Evolutionary conservation across 495 filamentous ascomycete genomes (phyloP).

Genomic region (Beverwykella pulmonaria): DNA sequence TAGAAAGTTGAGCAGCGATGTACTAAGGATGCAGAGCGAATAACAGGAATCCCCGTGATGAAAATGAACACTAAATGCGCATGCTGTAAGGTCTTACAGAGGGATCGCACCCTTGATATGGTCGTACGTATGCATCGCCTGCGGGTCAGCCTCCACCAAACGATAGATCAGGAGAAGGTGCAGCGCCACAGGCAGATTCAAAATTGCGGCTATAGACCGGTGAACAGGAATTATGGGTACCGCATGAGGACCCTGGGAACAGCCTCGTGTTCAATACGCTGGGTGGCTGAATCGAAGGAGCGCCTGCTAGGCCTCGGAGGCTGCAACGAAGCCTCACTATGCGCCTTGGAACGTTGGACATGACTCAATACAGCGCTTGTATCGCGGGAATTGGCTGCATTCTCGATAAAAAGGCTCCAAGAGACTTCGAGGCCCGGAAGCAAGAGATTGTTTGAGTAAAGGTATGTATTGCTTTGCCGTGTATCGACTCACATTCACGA

Average conservation of each 20-base stretch:
- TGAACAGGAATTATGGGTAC: conserved; percentile 16
- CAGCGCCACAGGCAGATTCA: conserved; percentile 1
- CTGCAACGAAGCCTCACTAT: background rate
- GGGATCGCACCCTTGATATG: conserved; percentile 12
- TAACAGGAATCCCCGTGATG: background rate
- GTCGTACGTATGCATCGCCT: background rate
- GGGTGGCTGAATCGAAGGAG: background rate
- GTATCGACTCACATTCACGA: background rate
- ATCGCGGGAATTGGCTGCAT: background rate
- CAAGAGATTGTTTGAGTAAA: background rate
- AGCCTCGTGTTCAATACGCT: conserved; percentile 8
- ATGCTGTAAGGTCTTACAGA: background rate
- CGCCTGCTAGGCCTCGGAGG: too few species aligned
- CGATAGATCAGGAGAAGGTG: conserved; percentile 3
- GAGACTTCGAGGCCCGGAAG: background rate
- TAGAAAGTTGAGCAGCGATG: background rate
- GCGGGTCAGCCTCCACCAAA: conserved; percentile 18
- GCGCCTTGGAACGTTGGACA: background rate
- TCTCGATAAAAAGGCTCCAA: background rate
- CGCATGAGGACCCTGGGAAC: background rate
- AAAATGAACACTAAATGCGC: background rate
- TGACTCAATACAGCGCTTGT: background rate
- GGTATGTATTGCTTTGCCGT: background rate
- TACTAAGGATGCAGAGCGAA: background rate
- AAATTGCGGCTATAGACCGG: conserved; percentile 4